phyloP scores from a whole-genome alignment of 345 rosid genomes.

The Camelina laxa region DNA sequence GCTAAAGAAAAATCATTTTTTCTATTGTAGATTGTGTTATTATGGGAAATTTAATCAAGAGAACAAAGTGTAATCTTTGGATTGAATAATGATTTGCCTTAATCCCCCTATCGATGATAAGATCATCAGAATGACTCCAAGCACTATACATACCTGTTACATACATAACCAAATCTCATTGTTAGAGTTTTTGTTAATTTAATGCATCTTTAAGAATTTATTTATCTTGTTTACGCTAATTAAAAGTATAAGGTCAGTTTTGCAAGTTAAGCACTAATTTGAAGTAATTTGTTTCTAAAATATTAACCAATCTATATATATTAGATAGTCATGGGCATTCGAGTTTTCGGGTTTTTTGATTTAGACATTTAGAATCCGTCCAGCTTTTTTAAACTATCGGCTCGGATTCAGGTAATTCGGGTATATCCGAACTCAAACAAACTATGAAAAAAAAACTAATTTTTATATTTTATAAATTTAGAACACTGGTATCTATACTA shows the following conservation, averaged over 20 bases:
- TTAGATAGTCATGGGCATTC: too few species aligned
- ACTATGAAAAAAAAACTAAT: too few species aligned
- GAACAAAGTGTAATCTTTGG: constrained; percentile 62
- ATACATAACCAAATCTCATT: background rate
- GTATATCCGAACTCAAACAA: too few species aligned
- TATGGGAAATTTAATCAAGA: constrained; percentile 37
- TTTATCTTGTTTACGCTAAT: background rate
- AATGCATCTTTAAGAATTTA: background rate
- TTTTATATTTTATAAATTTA: too few species aligned
- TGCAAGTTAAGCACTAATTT: background rate
- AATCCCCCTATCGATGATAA: constrained; percentile 84
- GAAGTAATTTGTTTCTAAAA: background rate
- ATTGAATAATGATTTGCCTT: constrained; percentile 62
- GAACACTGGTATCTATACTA: too few species aligned
- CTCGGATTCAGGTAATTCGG: too few species aligned
- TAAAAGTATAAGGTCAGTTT: background rate
- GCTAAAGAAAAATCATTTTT: background rate
- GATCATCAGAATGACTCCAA: constrained; percentile 70
- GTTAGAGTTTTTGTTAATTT: background rate
- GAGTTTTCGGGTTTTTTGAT: too few species aligned
- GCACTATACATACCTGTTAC: constrained; percentile 71
- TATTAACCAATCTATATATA: background rate
- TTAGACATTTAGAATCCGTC: too few species aligned
- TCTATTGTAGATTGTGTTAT: background rate
- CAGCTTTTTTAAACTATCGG: too few species aligned